Evolutionary conservation across 108 stramenopile species (phyloP).

Genomic region (Thalassiosira profunda): DNA sequence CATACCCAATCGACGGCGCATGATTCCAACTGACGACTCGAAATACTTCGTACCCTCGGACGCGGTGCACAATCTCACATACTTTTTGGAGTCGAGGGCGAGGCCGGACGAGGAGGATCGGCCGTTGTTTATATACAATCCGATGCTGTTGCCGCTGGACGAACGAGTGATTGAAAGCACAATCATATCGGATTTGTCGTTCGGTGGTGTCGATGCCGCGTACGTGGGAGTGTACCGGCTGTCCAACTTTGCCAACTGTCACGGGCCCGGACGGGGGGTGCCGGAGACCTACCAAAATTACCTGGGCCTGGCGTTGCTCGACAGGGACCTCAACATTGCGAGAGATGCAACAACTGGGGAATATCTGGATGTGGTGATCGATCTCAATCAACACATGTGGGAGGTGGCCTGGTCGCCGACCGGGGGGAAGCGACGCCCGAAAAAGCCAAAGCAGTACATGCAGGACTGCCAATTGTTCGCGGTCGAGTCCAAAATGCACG

Average conservation of each 20-base stretch:
- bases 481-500: neutral
- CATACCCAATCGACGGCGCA: neutral
- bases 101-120: constrained; percentile 33
- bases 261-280: constrained; percentile 40
- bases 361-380: constrained; percentile 40
- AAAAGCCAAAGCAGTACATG: constrained; percentile 20
- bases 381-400: constrained; percentile 32
- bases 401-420: neutral
- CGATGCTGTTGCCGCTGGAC: constrained; percentile 36
- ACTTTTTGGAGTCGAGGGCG: constrained; percentile 32
- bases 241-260: constrained; percentile 49
- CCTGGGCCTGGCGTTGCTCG: constrained; percentile 45
- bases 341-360: constrained; percentile 7
- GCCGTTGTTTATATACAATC: constrained; percentile 54
- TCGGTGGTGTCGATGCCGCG: neutral
- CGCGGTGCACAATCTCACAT: constrained; percentile 28
- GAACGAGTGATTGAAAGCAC: constrained; percentile 6
- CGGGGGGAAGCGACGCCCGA: neutral
- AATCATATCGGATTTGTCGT: constrained; percentile 15
- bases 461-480: constrained; percentile 46
- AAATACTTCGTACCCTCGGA: constrained; percentile 30
- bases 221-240: constrained; percentile 45
- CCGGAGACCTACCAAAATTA: constrained; percentile 36
- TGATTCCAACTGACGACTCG: neutral
- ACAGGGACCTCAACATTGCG: constrained; percentile 37